Base-by-base conservation (phyloP, 345 rosid genomes). In the Dimocarpus longan region DNA sequence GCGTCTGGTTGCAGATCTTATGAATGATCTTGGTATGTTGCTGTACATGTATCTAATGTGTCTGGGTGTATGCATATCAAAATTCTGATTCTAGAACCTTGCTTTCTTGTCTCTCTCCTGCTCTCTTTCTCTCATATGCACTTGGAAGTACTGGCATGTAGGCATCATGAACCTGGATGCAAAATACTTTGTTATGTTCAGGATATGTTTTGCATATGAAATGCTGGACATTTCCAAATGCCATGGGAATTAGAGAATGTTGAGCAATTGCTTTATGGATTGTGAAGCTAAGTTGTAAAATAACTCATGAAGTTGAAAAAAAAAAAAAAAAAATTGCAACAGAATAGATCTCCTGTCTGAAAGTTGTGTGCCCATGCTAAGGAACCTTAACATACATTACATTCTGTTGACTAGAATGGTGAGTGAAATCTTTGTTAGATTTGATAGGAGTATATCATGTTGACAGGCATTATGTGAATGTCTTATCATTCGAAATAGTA, bases 1-100 rank as follows among this genome's bases (percentile, higher is more conserved):
- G 98, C 95, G 98, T 74, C 81, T 93, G 88, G 94, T 93, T 57
- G 98, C 98, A 12, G 98, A 95, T 84, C 86, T 95, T 78, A 93
- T 92, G 98, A 95, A 95, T 73, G 98, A 95, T 85, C 89, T 95
- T 9, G 98, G 98, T 95, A 85, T 83, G 87, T 74, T 70, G 50
- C 40, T 57, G 52, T 10, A 10, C 40, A 60, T 26, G 80, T 42
- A 37, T 67, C 26, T 76, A 44, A 40, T 69, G 15, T 39, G 39
- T 52, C 56, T 81, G 73, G 39, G 37, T 63, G 28, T 22, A 16
- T 22, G 5, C 12, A 0, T 78, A 16, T 60, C 26, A 59, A n/a
- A 32, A 44, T 15, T 71, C 18, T 59, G 26, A 8, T 72, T 73
- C 21, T 64, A 68, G 74, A 39, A 56, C 2, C 43, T 13, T 40